Conservation (phyloP, 2,329 filamentous ascomycete species). For the Ambrosiella xylebori region DNA sequence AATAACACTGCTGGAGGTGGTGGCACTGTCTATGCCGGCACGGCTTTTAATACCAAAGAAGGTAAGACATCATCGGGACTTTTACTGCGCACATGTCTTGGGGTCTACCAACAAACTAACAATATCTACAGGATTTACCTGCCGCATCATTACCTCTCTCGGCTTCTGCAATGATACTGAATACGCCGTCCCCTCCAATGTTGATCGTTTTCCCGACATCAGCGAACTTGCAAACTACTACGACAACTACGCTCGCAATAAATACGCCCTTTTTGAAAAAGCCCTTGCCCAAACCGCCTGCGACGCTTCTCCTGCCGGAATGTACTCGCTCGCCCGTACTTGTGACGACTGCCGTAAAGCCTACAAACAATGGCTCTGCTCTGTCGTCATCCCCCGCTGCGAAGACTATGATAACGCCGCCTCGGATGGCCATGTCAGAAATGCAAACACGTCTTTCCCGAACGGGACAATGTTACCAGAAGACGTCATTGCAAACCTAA, state of each 20-base stretch:
- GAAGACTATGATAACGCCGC: conserved; percentile 53
- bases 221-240: conserved; percentile 53
- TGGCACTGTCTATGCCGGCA: conserved; percentile 53
- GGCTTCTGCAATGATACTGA: conserved; percentile 75
- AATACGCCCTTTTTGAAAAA: conserved; percentile 65
- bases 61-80: conserved; percentile 32
- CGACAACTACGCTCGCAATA: conserved; percentile 51
- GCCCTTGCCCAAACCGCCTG: conserved; percentile 74
- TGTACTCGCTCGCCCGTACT: conserved; percentile 63
- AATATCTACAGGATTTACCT: conserved; percentile 47
- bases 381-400: conserved; percentile 81
- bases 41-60: conserved; percentile 61
- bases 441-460: conserved; percentile 51
- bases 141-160: conserved; percentile 73
- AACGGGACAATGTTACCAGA: conserved; percentile 43
- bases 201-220: conserved; percentile 39
- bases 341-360: conserved; percentile 62
- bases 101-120: neutral
- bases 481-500: conserved; percentile 15
- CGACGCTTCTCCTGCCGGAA: conserved; percentile 52
- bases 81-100: neutral
- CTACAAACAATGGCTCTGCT: conserved; percentile 92
- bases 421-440: conserved; percentile 36
- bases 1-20: conserved; percentile 41
- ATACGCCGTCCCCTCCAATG: conserved; percentile 78